Evolutionary conservation across 371 early-diverging fungal genomes (phyloP).

Genomic region (Actinomortierella ambigua): DNA sequence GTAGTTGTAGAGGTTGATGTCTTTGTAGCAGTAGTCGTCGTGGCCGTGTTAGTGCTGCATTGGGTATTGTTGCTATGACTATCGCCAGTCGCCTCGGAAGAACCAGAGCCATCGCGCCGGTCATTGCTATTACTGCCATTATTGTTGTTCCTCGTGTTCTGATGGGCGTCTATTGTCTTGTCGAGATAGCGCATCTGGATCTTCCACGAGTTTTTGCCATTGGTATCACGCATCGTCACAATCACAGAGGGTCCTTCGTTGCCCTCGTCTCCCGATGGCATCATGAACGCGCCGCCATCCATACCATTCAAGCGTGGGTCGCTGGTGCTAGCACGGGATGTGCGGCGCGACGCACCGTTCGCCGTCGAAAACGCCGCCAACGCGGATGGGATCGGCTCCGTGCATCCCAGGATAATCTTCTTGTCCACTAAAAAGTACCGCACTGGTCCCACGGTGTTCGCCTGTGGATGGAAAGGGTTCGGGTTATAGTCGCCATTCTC

Average conservation of each 20-base stretch:
- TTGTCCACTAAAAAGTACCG: conserved; percentile 74
- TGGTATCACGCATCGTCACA: conserved; percentile 68
- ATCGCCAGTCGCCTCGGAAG: conserved; percentile 11
- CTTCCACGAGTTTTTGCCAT: conserved; percentile 76
- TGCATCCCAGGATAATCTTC: conserved; percentile 64
- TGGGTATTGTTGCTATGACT: conserved; percentile 17
- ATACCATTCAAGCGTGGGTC: background rate
- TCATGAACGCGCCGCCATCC: conserved; percentile 9
- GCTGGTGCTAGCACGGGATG: no score
- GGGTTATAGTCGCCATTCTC: background rate
- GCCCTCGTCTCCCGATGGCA: no score
- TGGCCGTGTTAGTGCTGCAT: conserved; percentile 12
- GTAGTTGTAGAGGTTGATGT: conserved; percentile 4
- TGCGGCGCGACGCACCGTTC: background rate
- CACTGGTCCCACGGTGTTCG: conserved; percentile 47
- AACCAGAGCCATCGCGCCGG: background rate
- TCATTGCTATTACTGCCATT: background rate
- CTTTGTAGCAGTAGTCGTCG: background rate
- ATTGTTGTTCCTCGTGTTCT: background rate
- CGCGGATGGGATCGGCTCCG: conserved; percentile 29
- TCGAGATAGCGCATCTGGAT: conserved; percentile 58
- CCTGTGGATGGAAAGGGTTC: conserved; percentile 9
- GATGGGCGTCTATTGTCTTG: conserved; percentile 7
- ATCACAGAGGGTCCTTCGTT: conserved; percentile 51
- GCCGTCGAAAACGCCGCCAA: conserved; percentile 29